Evolutionary conservation across 73 alveolate genomes (phyloP).

Genomic region (Paramecium biaurelia): DNA sequence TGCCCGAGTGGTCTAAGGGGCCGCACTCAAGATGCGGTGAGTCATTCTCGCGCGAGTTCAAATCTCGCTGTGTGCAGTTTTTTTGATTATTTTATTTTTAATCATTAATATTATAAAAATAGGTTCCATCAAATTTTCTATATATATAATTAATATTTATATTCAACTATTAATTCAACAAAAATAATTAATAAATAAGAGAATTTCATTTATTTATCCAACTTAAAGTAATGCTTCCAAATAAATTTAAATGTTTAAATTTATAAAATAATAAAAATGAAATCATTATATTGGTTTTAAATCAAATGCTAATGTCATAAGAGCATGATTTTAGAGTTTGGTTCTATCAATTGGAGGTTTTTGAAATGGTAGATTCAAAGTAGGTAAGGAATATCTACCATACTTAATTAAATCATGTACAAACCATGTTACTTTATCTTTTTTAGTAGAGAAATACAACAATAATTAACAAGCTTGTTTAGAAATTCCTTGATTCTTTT

Average conservation of each 20-base stretch:
- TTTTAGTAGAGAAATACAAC: background rate
- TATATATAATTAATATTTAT: too few species aligned
- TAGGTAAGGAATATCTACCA: conserved; percentile 39
- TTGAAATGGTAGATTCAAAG: conserved; percentile 5
- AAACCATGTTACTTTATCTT: conserved; percentile 32
- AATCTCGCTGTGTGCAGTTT: conserved; percentile 55
- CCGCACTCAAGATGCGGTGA: conserved; percentile 65
- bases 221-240: background rate
- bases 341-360: conserved; percentile 37
- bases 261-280: background rate
- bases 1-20: conserved; percentile 66
- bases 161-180: too few species aligned
- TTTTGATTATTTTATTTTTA: background rate
- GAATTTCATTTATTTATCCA: too few species aligned
- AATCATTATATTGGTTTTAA: conserved; percentile 6
- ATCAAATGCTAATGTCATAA: conserved; percentile 12
- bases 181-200: too few species aligned
- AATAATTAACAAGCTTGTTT: background rate
- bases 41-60: conserved; percentile 61
- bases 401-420: conserved; percentile 23
- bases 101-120: too few species aligned
- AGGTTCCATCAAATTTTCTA: too few species aligned
- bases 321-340: background rate
- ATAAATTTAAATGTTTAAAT: background rate
- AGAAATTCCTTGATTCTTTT: background rate